Evolutionary conservation across 1,284 basidiomycete genomes (phyloP).

Genomic region (Malassezia obtusa): DNA sequence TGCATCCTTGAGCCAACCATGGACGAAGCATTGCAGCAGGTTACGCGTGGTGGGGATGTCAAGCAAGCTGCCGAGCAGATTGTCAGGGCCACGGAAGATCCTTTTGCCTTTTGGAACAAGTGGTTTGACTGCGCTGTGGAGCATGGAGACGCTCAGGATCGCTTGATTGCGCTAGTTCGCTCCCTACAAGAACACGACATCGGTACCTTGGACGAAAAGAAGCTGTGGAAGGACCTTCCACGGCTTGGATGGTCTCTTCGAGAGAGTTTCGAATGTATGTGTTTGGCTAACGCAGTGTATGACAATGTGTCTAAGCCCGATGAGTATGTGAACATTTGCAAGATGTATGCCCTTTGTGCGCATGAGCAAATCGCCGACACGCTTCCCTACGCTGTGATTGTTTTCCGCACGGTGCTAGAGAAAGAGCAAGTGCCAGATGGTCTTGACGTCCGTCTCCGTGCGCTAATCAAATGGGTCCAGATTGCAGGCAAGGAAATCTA

Average conservation of each 20-base stretch:
- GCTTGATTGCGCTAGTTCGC: not conserved
- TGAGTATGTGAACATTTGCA: not conserved
- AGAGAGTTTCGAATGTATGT: conserved; percentile 2
- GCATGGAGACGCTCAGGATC: not conserved
- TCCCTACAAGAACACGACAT: not conserved
- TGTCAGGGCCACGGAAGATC: not conserved
- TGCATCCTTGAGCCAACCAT: too few relatives aligned
- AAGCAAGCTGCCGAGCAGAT: not conserved
- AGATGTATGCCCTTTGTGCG: not conserved
- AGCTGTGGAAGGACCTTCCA: conserved; percentile 1
- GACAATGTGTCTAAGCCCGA: not conserved
- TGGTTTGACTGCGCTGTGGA: not conserved
- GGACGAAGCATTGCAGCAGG: not conserved
- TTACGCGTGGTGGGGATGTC: not conserved
- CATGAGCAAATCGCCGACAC: not conserved
- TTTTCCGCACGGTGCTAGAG: not conserved
- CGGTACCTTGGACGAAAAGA: not conserved
- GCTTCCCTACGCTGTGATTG: not conserved
- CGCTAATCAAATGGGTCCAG: not conserved
- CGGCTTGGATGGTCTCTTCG: not conserved
- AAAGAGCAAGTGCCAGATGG: not conserved
- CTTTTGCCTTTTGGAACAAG: conserved; percentile 5
- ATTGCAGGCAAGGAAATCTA: not conserved
- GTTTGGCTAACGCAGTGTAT: too few relatives aligned
- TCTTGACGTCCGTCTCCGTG: not conserved